Evolutionary conservation across 768 basidiomycete species (phyloP).

Genomic region (Tremella yokohamensis): DNA sequence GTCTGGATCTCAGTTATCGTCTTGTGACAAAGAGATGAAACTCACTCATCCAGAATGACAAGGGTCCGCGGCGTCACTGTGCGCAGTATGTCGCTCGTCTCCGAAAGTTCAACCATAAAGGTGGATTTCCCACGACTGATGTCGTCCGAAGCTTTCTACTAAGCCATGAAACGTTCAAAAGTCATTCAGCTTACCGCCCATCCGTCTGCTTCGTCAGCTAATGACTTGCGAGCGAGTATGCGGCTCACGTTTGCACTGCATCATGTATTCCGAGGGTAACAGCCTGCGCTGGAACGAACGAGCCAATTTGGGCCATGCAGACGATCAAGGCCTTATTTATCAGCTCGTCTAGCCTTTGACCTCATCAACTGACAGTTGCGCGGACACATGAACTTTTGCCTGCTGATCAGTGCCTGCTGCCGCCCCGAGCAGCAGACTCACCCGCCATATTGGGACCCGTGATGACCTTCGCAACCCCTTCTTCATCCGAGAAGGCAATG

Average conservation of each 20-base stretch:
- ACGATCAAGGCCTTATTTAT: conserved; percentile 36
- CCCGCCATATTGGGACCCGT: conserved; percentile 56
- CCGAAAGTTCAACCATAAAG: conserved; percentile 95
- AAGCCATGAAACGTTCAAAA: background rate
- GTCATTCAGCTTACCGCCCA: conserved; percentile 65
- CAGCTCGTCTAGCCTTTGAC: conserved; percentile 56
- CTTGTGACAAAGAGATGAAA: background rate
- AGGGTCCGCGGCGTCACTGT: conserved; percentile 70
- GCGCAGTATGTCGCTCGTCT: conserved; percentile 83
- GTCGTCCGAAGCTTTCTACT: conserved; percentile 72
- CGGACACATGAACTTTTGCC: conserved; percentile 81
- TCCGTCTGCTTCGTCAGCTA: conserved; percentile 54
- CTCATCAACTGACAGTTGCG: conserved; percentile 56
- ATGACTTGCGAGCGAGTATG: background rate
- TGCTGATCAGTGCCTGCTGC: conserved; percentile 7
- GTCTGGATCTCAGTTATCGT: conserved; percentile 20
- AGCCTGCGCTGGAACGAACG: conserved; percentile 74
- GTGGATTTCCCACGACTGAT: conserved; percentile 78
- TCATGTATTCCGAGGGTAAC: conserved; percentile 77
- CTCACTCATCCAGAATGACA: conserved; percentile 72
- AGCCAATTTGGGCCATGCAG: conserved; percentile 78
- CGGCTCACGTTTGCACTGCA: conserved; percentile 67
- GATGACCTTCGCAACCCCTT: conserved; percentile 48
- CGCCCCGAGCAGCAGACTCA: conserved; percentile 17
- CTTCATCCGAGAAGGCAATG: conserved; percentile 60